Percentiles rank a stretch among this genome's conserved stretches.
phyloP scores from a whole-genome alignment of 768 basidiomycete species.

The Lentinula guzmanii region DNA sequence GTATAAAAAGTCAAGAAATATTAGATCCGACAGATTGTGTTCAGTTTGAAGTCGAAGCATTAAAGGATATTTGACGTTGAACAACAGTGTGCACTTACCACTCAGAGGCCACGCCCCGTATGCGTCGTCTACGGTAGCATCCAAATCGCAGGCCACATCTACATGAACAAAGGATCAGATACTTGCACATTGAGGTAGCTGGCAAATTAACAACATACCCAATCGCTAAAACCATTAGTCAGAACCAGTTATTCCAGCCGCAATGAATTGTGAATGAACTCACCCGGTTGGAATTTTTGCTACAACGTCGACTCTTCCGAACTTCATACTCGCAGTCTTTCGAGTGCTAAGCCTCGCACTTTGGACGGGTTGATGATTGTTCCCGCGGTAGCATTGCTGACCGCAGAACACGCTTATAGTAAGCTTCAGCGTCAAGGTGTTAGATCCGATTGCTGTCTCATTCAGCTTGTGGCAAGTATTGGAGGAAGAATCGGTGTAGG shows the following conservation, averaged over 20 bases:
- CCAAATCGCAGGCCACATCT: constrained; percentile 80
- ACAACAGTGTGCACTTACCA: constrained; percentile 23
- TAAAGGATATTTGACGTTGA: constrained; percentile 10
- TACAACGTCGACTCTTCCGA: constrained; percentile 77
- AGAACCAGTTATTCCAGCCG: background rate
- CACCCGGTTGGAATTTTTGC: constrained; percentile 79
- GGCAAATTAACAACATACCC: constrained; percentile 32
- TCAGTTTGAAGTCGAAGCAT: background rate
- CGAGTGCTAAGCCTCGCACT: constrained; percentile 76
- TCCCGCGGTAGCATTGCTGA: constrained; percentile 61
- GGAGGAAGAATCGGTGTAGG: constrained; percentile 31
- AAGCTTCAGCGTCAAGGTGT: constrained; percentile 41
- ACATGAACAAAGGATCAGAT: constrained; percentile 11
- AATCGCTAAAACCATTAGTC: constrained; percentile 37
- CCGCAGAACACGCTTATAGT: constrained; percentile 64
- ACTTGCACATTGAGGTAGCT: constrained; percentile 8
- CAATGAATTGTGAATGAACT: constrained; percentile 14
- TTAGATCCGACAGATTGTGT: background rate
- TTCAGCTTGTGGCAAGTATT: constrained; percentile 16
- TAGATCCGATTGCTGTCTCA: constrained; percentile 27
- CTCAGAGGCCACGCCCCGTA: constrained; percentile 67
- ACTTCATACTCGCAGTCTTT: constrained; percentile 65
- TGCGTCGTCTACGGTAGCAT: constrained; percentile 66
- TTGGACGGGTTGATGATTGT: constrained; percentile 75
- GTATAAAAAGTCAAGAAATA: background rate